These are phyloP conservation scores for Sergeia podlipaevii DNA, from an alignment of 208 protist genomes.

Conservation along the genomic window DNA sequence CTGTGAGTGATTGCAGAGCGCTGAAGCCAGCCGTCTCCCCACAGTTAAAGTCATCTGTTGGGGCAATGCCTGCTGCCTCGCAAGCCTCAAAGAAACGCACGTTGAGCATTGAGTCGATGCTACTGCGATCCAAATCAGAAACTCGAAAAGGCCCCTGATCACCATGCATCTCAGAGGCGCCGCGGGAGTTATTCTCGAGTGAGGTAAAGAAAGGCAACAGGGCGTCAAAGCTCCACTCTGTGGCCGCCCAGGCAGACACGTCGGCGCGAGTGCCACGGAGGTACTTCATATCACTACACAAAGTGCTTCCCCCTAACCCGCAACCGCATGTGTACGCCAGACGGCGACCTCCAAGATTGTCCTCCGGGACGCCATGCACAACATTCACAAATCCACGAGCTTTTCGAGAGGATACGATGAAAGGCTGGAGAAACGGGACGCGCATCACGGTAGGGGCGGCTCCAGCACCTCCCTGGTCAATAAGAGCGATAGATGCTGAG, in stretches of 20 bases:
- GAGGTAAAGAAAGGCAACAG: constrained; percentile 43
- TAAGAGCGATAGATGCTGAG: constrained; percentile 40
- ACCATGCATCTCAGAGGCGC: constrained; percentile 20
- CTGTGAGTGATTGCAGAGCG: constrained; percentile 47
- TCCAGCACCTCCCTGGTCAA: constrained; percentile 43
- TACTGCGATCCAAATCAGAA: constrained; percentile 41
- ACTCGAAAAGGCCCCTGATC: constrained; percentile 37
- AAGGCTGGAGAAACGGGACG: constrained; percentile 52
- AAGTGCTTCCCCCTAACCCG: constrained; percentile 55
- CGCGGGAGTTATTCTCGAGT: constrained; percentile 46
- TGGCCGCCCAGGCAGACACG: constrained; percentile 16
- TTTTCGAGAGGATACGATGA: constrained; percentile 25
- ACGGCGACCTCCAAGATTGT: constrained; percentile 28
- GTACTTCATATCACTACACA: constrained; percentile 65
- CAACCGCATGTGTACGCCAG: constrained; percentile 36
- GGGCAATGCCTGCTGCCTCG: constrained; percentile 53
- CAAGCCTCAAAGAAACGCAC: constrained; percentile 83
- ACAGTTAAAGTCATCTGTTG: constrained; percentile 45
- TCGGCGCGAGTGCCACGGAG: constrained; percentile 31
- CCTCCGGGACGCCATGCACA: constrained; percentile 21
- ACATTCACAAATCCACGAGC: constrained; percentile 23
- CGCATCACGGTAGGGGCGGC: constrained; percentile 27
- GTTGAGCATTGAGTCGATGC: constrained; percentile 57
- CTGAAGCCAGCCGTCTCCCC: constrained; percentile 55
- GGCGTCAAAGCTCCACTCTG: constrained; percentile 44